Evolutionary conservation across 1,139 yeast species (phyloP), one percentile per base, ranked within the genome.

Genomic region (Taphrina confusa): DNA sequence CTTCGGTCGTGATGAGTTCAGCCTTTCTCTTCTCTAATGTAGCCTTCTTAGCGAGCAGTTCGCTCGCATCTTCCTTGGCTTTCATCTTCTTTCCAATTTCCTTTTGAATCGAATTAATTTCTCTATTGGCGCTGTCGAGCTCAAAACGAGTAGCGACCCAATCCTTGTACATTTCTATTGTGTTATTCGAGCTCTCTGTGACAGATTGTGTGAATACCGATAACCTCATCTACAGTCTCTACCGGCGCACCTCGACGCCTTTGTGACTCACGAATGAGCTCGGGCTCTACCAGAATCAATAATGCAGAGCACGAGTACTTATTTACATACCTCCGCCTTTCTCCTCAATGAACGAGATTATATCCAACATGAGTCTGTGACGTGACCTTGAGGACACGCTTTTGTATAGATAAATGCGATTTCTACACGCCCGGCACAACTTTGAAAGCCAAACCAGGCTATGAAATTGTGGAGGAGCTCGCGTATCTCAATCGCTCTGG

Each of bases 151-250:
- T 45, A 2, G 37, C 52, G 14, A 14, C 31, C 49, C 30, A 36
- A 27, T 60, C 55, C 33, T 50, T 46, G 42, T 37, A 52, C 37
- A 45, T 18, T 16, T 39, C 61, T 39, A 18, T 12, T 5, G 14
- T 5, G 14, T 33, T 18, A 33, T n/a, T 12, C n/a, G 11, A 12
- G 18, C n/a, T 5, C 3, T 12, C 28, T 11, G 11, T 27, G 8
- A 23, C 8, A 23, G 16, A 33, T 6, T 6, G 6, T 88, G 80
- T 92, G 92, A 67, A 85, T 96, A 65, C 78, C 79, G 72, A 94
- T 87, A 72, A 92, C 90, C 76, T 92, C 97, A 72, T 92, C 99
- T 52, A 92, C 97, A 61, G 92, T 72, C 75, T 92, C 98, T 58
- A 90, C 97, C 33, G 94, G 78, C 68, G 83, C 97, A 64, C 96